Evolutionary conservation across 768 basidiomycete genomes (phyloP).

Genomic region (Pleurotus pulmonarius): DNA sequence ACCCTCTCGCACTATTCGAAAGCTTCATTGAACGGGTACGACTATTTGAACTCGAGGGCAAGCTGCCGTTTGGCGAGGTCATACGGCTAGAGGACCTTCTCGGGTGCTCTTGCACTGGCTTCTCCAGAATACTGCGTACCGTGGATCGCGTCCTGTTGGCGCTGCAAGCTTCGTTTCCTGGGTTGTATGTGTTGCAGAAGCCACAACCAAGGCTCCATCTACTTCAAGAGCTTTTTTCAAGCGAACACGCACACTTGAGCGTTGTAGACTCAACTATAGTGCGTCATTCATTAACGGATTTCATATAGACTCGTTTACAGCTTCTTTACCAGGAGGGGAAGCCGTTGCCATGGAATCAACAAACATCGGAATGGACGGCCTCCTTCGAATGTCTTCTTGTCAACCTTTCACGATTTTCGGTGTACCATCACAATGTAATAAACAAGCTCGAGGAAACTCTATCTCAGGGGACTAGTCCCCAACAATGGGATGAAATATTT

Average conservation of each 20-base stretch:
- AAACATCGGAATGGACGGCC: constrained; percentile 13
- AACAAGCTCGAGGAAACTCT: constrained; percentile 12
- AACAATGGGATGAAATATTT: constrained; percentile 24
- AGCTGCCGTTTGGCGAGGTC: constrained; percentile 35
- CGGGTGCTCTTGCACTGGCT: constrained; percentile 24
- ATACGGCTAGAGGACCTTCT: constrained; percentile 33
- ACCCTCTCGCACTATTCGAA: constrained; percentile 25
- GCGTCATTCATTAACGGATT: constrained; percentile 8
- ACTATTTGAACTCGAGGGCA: constrained; percentile 28
- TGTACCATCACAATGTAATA: constrained; percentile 22
- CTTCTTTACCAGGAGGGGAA: constrained; percentile 25
- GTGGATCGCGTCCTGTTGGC: constrained; percentile 29
- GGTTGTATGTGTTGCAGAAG: constrained; percentile 26
- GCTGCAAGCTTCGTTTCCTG: constrained; percentile 32
- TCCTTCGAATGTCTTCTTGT: constrained; percentile 24
- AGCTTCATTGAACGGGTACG: constrained; percentile 33
- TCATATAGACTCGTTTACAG: background rate
- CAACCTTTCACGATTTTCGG: constrained; percentile 21
- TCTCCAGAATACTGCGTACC: constrained; percentile 32
- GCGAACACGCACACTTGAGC: constrained; percentile 26
- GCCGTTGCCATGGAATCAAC: constrained; percentile 21
- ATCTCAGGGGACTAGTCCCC: constrained; percentile 1
- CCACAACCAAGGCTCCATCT: constrained; percentile 22
- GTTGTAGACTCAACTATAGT: constrained; percentile 26
- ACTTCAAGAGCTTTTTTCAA: constrained; percentile 27